Percentiles rank a stretch among this genome's conserved stretches.
phyloP scores from a whole-genome alignment of 2,329 filamentous ascomycete species.

The Phyllosticta ampelicida region DNA sequence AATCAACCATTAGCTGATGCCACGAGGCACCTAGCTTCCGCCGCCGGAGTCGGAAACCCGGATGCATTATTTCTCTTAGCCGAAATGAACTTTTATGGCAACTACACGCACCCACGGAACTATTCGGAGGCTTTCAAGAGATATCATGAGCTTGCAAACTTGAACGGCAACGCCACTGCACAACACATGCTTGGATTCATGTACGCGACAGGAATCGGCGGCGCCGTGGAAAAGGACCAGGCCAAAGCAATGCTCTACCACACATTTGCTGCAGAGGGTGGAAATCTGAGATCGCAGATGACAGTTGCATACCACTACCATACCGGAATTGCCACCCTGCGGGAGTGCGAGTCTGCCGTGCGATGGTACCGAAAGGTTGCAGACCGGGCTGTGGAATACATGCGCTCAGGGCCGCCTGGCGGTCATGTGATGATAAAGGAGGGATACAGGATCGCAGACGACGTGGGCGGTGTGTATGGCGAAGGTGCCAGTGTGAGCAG shows the following conservation, averaged over 20 bases:
- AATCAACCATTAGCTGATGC: slow-evolving; percentile 45
- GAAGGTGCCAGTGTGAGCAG: slow-evolving; percentile 88
- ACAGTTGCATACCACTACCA: slow-evolving; percentile 80
- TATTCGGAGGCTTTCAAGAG: slow-evolving; percentile 68
- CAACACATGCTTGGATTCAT: slow-evolving; percentile 94
- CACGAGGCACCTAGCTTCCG: slow-evolving; percentile 47
- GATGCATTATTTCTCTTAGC: slow-evolving; percentile 85
- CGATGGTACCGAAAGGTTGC: slow-evolving; percentile 89
- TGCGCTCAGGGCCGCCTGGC: slow-evolving; percentile 80
- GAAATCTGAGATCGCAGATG: slow-evolving; percentile 84
- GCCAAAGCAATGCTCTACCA: slow-evolving; percentile 89
- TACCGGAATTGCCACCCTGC: slow-evolving; percentile 71
- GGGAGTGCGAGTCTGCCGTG: slow-evolving; percentile 74
- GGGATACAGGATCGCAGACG: slow-evolving; percentile 78
- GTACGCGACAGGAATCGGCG: slow-evolving; percentile 85
- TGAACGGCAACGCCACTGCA: slow-evolving; percentile 79
- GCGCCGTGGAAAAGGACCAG: slow-evolving; percentile 72
- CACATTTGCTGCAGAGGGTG: slow-evolving; percentile 78
- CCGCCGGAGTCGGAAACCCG: slow-evolving; percentile 49
- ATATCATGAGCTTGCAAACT: slow-evolving; percentile 66
- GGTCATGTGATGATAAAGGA: slow-evolving; percentile 69
- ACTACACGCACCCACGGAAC: slow-evolving; percentile 77
- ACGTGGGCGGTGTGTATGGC: slow-evolving; percentile 84
- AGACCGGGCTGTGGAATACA: slow-evolving; percentile 82
- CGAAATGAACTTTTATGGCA: slow-evolving; percentile 95